Evolutionary conservation across 1,284 basidiomycete genomes (phyloP).

Genomic region (Trichosporon faecale): DNA sequence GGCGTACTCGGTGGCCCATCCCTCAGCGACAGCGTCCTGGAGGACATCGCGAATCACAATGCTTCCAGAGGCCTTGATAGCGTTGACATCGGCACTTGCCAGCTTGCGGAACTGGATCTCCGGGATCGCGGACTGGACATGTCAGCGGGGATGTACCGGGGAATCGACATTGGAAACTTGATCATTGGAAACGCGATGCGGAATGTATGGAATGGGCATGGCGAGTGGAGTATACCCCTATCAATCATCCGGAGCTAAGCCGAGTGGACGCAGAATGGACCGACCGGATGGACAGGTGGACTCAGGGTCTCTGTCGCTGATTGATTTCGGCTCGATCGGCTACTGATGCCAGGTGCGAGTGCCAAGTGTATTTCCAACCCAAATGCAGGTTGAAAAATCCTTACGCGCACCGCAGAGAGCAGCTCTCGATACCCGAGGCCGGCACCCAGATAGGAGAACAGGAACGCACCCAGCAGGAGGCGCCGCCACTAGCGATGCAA

Average conservation of each 20-base stretch:
- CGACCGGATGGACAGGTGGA: conserved; percentile 9
- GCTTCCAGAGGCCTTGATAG: conserved; percentile 28
- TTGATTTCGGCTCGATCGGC: conserved; percentile 6
- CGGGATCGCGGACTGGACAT: conserved; percentile 4
- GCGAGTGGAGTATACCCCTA: not conserved
- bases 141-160: not conserved
- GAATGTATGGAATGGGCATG: not conserved
- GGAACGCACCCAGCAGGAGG: not conserved
- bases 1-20: conserved; percentile 31
- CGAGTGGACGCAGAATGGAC: conserved; percentile 5
- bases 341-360: conserved; percentile 3
- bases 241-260: not conserved
- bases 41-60: conserved; percentile 46
- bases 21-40: conserved; percentile 36
- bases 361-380: conserved; percentile 6
- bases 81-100: not conserved
- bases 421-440: not conserved
- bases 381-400: not conserved
- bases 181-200: not conserved
- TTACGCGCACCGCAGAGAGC: not conserved
- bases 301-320: not conserved
- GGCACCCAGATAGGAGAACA: not conserved
- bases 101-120: conserved; percentile 7
- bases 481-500: not conserved
- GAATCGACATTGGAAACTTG: not conserved